Percentiles rank a stretch among this genome's conserved stretches.
phyloP scores from a whole-genome alignment of 306 rosid species.

The Cicer chorassanicum region DNA sequence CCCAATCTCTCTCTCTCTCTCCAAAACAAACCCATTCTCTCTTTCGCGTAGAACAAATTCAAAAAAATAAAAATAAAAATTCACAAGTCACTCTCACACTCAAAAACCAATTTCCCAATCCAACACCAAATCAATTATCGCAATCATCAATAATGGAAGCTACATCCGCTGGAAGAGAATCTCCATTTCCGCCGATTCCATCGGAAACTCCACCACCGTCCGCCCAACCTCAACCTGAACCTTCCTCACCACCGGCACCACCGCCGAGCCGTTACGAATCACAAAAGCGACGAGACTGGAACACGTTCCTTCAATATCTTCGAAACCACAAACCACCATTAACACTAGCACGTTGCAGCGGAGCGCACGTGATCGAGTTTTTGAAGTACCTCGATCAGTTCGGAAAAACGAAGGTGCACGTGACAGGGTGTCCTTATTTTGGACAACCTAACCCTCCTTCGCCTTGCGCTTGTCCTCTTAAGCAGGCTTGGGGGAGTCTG shows the following conservation, averaged over 20 bases:
- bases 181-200: not conserved
- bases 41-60: not conserved
- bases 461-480: conserved; percentile 83
- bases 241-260: conserved; percentile 37
- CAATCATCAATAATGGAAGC: conserved; percentile 59
- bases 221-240: not conserved
- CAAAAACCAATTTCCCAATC: no score
- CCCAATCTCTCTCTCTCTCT: not conserved
- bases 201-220: not conserved
- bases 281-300: conserved; percentile 97
- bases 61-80: not conserved
- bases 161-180: conserved; percentile 49
- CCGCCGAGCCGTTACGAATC: conserved; percentile 91
- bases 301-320: conserved; percentile 89
- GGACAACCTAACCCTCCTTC: conserved; percentile 91
- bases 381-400: conserved; percentile 91
- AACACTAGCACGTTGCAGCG: conserved; percentile 86
- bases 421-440: conserved; percentile 65
- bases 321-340: conserved; percentile 93
- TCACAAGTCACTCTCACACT: not conserved
- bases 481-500: conserved; percentile 94
- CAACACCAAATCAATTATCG: no score
- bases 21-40: not conserved
- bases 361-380: conserved; percentile 96
- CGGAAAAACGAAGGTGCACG: conserved; percentile 93